Conservation (phyloP, 1,284 basidiomycete species). For the Pascua sp. region DNA sequence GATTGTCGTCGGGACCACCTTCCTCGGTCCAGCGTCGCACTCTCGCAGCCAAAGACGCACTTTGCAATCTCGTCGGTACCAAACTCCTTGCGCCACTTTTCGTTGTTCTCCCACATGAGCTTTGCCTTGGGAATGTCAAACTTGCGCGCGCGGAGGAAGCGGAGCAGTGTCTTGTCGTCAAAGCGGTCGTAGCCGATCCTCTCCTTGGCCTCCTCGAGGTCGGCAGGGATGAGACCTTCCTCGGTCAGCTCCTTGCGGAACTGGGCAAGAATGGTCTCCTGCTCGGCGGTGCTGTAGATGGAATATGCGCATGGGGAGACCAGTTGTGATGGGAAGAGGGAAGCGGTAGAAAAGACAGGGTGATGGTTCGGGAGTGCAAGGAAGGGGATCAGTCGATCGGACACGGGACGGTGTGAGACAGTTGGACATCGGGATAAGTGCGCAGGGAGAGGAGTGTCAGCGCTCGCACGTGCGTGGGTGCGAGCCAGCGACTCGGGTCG, state of each 20-base stretch:
- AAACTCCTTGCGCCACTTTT: constrained; percentile 88
- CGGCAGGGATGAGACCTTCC: constrained; percentile 39
- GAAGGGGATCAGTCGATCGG: not conserved
- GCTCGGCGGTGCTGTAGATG: constrained; percentile 48
- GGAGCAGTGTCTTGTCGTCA: constrained; percentile 74
- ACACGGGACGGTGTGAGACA: not conserved
- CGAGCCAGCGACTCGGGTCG: not conserved
- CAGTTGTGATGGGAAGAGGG: not conserved
- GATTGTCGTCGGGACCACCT: too few relatives aligned
- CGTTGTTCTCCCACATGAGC: constrained; percentile 75
- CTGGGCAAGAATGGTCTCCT: constrained; percentile 69
- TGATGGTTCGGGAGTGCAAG: not conserved
- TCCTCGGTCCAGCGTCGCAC: not conserved
- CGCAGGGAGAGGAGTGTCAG: not conserved
- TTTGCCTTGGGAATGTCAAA: constrained; percentile 82
- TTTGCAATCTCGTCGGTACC: constrained; percentile 80
- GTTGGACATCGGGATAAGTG: not conserved
- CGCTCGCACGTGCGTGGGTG: not conserved
- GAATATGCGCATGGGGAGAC: not conserved
- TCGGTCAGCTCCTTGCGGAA: constrained; percentile 62
- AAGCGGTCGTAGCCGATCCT: constrained; percentile 59
- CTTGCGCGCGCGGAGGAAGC: constrained; percentile 89
- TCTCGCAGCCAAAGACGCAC: constrained; percentile 52
- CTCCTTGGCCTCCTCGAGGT: constrained; percentile 35
- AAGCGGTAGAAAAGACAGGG: too few relatives aligned